These are phyloP conservation scores for Lactarius hatsudake DNA, from an alignment of 768 basidiomycete genomes.

Conservation along the genomic window DNA sequence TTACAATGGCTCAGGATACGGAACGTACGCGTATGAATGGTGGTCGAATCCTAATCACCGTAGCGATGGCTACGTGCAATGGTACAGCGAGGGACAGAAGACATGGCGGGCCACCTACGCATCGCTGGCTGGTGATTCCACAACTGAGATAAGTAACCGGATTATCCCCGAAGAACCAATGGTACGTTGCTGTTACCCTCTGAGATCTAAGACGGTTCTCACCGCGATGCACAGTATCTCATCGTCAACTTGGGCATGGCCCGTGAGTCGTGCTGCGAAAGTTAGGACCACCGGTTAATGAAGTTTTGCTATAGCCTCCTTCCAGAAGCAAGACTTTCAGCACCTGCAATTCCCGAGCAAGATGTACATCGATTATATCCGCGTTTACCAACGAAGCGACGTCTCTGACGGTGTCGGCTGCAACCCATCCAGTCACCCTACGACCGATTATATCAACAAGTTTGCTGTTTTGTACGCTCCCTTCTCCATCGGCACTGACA, in stretches of 20 bases:
- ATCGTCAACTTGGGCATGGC: constrained; percentile 86
- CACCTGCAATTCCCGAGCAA: constrained; percentile 72
- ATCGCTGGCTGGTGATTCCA: constrained; percentile 64
- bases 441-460: constrained; percentile 73
- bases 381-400: constrained; percentile 79
- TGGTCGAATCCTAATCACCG: constrained; percentile 70
- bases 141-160: constrained; percentile 56
- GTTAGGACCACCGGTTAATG: constrained; percentile 7
- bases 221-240: constrained; percentile 54
- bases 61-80: constrained; percentile 75
- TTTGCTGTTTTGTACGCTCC: constrained; percentile 32
- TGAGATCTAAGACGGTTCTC: constrained; percentile 5
- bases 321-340: constrained; percentile 70
- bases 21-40: constrained; percentile 74
- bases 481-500: neutral
- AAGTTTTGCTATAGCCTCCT: constrained; percentile 43
- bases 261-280: constrained; percentile 36
- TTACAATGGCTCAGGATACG: constrained; percentile 56
- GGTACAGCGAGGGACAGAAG: constrained; percentile 64
- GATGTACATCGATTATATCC: constrained; percentile 89
- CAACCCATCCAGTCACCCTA: constrained; percentile 75
- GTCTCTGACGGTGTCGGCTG: constrained; percentile 71
- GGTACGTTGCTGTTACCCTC: constrained; percentile 47
- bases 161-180: constrained; percentile 88
- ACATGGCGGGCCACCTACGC: constrained; percentile 72